Conservation (phyloP, 2,329 filamentous ascomycete species). For the Pestalotiopsis sp. region DNA sequence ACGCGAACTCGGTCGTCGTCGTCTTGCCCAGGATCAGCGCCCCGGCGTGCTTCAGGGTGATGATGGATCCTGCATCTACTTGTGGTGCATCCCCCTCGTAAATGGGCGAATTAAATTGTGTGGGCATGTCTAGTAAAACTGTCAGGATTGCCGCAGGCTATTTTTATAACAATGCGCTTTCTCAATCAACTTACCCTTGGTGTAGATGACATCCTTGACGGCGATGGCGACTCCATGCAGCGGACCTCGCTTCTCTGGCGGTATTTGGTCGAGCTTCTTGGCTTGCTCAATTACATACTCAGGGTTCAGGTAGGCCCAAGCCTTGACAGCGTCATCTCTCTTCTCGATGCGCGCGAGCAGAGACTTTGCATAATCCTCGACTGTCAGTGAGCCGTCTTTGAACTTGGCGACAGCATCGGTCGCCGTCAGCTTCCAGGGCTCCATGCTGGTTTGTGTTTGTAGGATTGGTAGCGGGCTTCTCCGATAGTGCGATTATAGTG, state of each 20-base stretch:
- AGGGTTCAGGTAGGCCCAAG: conserved; percentile 47
- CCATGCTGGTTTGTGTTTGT: conserved; percentile 17
- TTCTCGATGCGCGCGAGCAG: conserved; percentile 42
- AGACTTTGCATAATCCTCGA: conserved; percentile 47
- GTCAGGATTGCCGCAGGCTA: conserved; percentile 7
- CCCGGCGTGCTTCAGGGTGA: conserved; percentile 54
- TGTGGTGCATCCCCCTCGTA: conserved; percentile 46
- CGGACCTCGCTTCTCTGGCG: conserved; percentile 45
- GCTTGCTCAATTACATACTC: conserved; percentile 49
- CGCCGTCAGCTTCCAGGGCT: conserved; percentile 43
- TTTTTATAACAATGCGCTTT: not conserved
- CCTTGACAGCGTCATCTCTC: conserved; percentile 43
- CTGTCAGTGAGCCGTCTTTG: conserved; percentile 41
- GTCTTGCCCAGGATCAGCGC: conserved; percentile 62
- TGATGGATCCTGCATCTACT: conserved; percentile 54
- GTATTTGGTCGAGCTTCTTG: conserved; percentile 46
- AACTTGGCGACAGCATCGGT: conserved; percentile 40
- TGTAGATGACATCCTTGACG: conserved; percentile 58
- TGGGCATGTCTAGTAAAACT: conserved; percentile 47
- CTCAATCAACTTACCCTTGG: conserved; percentile 37
- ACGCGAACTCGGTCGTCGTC: conserved; percentile 66
- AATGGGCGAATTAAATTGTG: conserved; percentile 53
- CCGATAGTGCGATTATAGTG: not conserved
- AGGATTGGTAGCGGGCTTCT: not conserved
- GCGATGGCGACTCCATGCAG: conserved; percentile 55